phyloP scores from a whole-genome alignment of 768 basidiomycete genomes.

The Trametes cinnabarina region DNA sequence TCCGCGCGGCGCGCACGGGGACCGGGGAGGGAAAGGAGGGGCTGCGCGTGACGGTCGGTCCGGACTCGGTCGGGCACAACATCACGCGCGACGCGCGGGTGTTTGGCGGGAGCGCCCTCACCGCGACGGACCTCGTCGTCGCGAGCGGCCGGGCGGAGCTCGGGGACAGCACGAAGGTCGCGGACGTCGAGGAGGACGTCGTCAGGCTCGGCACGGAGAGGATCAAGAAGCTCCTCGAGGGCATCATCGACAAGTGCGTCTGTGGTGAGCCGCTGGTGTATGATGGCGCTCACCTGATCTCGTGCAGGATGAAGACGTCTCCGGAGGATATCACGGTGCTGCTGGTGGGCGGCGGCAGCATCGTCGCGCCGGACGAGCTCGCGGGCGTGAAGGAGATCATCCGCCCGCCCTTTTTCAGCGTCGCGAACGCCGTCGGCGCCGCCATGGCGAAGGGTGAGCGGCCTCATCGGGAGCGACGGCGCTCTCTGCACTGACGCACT shows the following conservation, averaged over 20 bases:
- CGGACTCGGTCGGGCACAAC: slow-evolving; percentile 64
- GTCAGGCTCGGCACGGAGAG: slow-evolving; percentile 37
- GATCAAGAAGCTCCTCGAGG: slow-evolving; percentile 45
- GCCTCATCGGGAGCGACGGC: too few relatives aligned
- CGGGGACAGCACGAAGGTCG: slow-evolving; percentile 26
- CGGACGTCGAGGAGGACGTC: slow-evolving; percentile 21
- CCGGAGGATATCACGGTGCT: slow-evolving; percentile 54
- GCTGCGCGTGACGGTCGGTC: slow-evolving; percentile 49
- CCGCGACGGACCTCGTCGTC: slow-evolving; percentile 59
- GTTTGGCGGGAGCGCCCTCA: slow-evolving; percentile 56
- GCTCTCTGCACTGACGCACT: too few relatives aligned
- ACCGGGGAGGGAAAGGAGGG: slow-evolving; percentile 31
- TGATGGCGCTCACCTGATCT: not conserved
- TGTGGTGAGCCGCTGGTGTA: not conserved
- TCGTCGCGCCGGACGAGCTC: slow-evolving; percentile 51
- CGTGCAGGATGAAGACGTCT: slow-evolving; percentile 64
- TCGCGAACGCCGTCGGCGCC: slow-evolving; percentile 64
- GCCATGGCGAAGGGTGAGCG: slow-evolving; percentile 39
- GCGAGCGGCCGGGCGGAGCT: slow-evolving; percentile 32
- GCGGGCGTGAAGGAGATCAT: slow-evolving; percentile 51
- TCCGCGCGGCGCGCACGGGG: too few relatives aligned
- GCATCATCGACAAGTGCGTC: slow-evolving; percentile 44
- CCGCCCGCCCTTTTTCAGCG: slow-evolving; percentile 48
- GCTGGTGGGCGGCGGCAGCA: slow-evolving; percentile 65
- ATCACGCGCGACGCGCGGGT: slow-evolving; percentile 48